Conservation (phyloP, 352 stramenopile genomes). For the Phytopythium vexans region DNA sequence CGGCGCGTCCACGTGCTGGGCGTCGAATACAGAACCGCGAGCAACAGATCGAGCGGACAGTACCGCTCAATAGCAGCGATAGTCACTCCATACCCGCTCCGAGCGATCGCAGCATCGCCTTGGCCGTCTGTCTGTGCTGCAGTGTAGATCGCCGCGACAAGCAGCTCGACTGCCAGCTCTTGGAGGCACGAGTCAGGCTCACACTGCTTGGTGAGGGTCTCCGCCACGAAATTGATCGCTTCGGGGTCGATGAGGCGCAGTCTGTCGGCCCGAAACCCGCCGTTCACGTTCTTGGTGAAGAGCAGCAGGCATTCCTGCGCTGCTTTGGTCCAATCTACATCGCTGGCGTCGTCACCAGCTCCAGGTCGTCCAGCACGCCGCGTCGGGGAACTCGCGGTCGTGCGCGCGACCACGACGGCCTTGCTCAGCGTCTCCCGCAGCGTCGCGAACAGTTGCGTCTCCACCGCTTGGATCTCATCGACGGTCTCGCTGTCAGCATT, state of each 20-base stretch:
- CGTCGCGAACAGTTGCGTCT: constrained; percentile 31
- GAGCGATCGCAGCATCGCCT: constrained; percentile 10
- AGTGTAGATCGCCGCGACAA: constrained; percentile 25
- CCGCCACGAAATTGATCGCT: constrained; percentile 27
- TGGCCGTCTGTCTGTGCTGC: constrained; percentile 9
- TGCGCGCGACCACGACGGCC: constrained; percentile 29
- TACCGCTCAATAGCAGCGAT: constrained; percentile 25
- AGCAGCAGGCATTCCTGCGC: constrained; percentile 28
- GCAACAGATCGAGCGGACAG: constrained; percentile 25
- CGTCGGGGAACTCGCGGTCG: constrained; percentile 4
- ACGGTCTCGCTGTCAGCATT: constrained; percentile 1
- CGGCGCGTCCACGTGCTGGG: constrained; percentile 14
- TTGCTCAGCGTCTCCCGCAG: constrained; percentile 51
- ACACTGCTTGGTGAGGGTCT: constrained; percentile 18
- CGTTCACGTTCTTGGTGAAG: constrained; percentile 28
- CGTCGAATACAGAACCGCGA: constrained; percentile 32
- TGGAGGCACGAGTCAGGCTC: constrained; percentile 6
- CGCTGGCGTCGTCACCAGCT: not conserved
- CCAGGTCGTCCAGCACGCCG: not conserved
- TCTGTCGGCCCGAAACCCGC: constrained; percentile 22
- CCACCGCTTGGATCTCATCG: constrained; percentile 10
- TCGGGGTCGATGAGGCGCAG: constrained; percentile 24
- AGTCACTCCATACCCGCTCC: constrained; percentile 13
- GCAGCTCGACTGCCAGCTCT: constrained; percentile 18
- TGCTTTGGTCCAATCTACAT: constrained; percentile 22